These are phyloP conservation scores for Heterobasidion parviporum DNA, from an alignment of 1,284 basidiomycete genomes.

Conservation along the genomic window DNA sequence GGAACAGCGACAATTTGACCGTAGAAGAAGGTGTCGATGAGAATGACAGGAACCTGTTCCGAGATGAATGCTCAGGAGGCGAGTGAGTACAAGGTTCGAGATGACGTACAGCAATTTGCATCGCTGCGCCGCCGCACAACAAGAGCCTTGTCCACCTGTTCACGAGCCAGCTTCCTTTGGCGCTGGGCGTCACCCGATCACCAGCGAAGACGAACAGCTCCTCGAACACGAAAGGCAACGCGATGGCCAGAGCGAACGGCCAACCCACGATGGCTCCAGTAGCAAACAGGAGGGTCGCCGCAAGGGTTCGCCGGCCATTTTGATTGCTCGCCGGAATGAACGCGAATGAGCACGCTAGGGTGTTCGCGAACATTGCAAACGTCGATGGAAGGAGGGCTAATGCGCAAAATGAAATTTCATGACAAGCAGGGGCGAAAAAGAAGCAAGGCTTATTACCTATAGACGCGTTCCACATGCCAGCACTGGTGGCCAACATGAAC, in stretches of 20 bases:
- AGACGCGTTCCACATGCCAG: conserved; percentile 92
- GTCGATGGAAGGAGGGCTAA: conserved; percentile 89
- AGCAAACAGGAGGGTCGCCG: conserved; percentile 69
- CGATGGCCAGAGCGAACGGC: conserved; percentile 87
- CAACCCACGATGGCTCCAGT: conserved; percentile 88
- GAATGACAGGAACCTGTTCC: conserved; percentile 67
- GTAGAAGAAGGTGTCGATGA: conserved; percentile 85
- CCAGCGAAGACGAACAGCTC: conserved; percentile 77
- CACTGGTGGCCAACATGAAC: conserved; percentile 76
- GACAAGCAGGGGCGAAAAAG: not conserved
- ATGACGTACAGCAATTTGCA: conserved; percentile 59
- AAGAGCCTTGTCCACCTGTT: conserved; percentile 58
- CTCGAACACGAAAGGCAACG: conserved; percentile 87
- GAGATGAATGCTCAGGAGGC: conserved; percentile 2
- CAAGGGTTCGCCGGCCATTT: conserved; percentile 47
- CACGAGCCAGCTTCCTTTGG: conserved; percentile 46
- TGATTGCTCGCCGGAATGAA: conserved; percentile 60
- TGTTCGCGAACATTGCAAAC: conserved; percentile 89
- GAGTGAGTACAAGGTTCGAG: not conserved
- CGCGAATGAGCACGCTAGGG: conserved; percentile 74
- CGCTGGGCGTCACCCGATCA: conserved; percentile 54
- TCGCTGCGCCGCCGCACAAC: conserved; percentile 47
- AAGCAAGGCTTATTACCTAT: conserved; percentile 41
- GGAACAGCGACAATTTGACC: conserved; percentile 75
- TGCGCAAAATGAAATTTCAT: conserved; percentile 2